A percentile compares a stretch with the other conserved stretches of the same genome.
These are phyloP conservation scores for Fusarium longipes DNA, from an alignment of 2,329 filamentous ascomycete genomes.

Conservation along the genomic window DNA sequence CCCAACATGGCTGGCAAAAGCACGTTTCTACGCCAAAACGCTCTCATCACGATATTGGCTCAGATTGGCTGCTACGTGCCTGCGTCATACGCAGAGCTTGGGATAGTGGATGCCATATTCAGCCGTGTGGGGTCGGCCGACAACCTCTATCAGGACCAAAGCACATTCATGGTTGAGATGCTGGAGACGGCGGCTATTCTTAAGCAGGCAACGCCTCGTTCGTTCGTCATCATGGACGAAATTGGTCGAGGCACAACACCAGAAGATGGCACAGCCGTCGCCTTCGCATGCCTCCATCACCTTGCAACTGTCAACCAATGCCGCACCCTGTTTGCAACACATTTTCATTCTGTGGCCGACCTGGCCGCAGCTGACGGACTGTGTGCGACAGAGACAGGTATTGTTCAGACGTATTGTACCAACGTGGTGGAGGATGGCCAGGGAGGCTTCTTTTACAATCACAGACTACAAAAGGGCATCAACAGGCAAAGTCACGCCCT, in stretches of 20 bases:
- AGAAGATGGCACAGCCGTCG: conserved; percentile 89
- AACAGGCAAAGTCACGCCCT: conserved; percentile 91
- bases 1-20: conserved; percentile 99
- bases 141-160: conserved; percentile 93
- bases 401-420: conserved; percentile 84
- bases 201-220: conserved; percentile 81
- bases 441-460: conserved; percentile 85
- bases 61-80: conserved; percentile 95
- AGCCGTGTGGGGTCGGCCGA: conserved; percentile 94
- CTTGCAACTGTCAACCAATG: conserved; percentile 81
- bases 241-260: conserved; percentile 94
- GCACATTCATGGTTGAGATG: conserved; percentile 99
- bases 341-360: conserved; percentile 89
- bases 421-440: conserved; percentile 81
- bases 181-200: conserved; percentile 93
- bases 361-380: conserved; percentile 70
- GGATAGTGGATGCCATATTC: conserved; percentile 95
- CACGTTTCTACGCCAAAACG: conserved; percentile 95
- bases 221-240: conserved; percentile 98
- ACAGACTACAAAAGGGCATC: conserved; percentile 82
- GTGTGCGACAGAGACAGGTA: conserved; percentile 49
- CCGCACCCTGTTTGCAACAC: conserved; percentile 90
- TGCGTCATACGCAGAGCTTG: conserved; percentile 84
- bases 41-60: conserved; percentile 91
- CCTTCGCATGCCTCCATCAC: conserved; percentile 88